These are phyloP conservation scores for Chaetothyriales sp. DNA, from an alignment of 2,329 filamentous ascomycete genomes.

Conservation along the genomic window DNA sequence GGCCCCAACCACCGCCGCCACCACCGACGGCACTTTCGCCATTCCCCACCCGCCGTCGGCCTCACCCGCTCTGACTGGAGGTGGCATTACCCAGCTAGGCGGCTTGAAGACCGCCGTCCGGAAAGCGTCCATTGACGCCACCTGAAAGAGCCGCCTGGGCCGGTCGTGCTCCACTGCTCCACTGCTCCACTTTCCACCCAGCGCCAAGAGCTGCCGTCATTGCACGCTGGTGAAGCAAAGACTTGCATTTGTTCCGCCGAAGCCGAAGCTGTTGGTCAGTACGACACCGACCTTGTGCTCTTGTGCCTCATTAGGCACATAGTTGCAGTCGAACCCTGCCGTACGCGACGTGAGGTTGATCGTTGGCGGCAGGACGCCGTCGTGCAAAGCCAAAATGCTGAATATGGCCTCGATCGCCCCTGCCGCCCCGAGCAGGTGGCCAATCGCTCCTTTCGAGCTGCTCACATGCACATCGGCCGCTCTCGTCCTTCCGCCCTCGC, in stretches of 20 bases:
- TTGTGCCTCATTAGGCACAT: conserved; percentile 62
- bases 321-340: conserved; percentile 64
- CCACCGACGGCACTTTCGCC: conserved; percentile 10
- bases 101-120: conserved; percentile 9
- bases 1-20: conserved; percentile 7
- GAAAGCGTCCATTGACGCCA: conserved; percentile 13
- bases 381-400: conserved; percentile 60
- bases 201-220: background rate
- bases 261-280: conserved; percentile 91
- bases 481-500: conserved; percentile 49
- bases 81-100: conserved; percentile 9
- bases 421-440: conserved; percentile 81
- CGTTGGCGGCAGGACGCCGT: conserved; percentile 75
- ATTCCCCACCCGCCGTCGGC: conserved; percentile 3
- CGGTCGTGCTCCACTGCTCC: too few relatives aligned
- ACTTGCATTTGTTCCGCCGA: conserved; percentile 89
- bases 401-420: conserved; percentile 86
- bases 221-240: conserved; percentile 29
- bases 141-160: conserved; percentile 3
- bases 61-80: conserved; percentile 7
- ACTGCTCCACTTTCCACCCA: background rate
- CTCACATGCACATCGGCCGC: conserved; percentile 64
- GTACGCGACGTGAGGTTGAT: conserved; percentile 61
- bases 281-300: conserved; percentile 57
- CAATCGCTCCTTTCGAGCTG: conserved; percentile 85